phyloP scores from a whole-genome alignment of 257 asterid genomes.

The Anisodus acutangulus region DNA sequence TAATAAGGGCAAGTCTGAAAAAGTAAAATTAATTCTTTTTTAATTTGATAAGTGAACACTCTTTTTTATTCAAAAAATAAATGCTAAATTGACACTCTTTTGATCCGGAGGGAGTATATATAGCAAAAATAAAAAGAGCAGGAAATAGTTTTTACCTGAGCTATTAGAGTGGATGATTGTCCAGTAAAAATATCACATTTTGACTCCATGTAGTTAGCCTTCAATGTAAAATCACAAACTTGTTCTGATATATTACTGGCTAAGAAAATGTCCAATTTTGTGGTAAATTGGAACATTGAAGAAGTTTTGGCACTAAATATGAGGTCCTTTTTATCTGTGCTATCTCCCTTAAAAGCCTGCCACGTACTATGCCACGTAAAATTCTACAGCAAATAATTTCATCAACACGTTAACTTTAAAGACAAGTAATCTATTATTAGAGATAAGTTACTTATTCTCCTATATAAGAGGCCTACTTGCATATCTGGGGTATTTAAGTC shows the following conservation, averaged over 20 bases:
- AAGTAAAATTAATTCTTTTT: too few relatives aligned
- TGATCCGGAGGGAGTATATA: too few relatives aligned
- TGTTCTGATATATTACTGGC: slow-evolving; percentile 26
- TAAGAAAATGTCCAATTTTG: slow-evolving; percentile 22
- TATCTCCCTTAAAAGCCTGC: slow-evolving; percentile 33
- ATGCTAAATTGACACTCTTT: too few relatives aligned
- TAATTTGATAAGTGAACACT: too few relatives aligned
- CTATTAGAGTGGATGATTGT: neutral
- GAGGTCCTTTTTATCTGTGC: slow-evolving; percentile 15
- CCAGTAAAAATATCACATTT: neutral
- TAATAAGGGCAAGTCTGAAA: too few relatives aligned
- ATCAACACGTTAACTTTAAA: neutral
- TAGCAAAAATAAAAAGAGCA: neutral
- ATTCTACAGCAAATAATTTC: slow-evolving; percentile 18
- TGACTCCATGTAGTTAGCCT: neutral
- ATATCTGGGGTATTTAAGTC: too few relatives aligned
- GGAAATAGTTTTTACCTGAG: neutral
- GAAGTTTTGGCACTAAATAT: slow-evolving; percentile 24
- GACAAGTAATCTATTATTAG: too few relatives aligned
- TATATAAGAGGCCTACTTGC: too few relatives aligned
- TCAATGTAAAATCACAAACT: slow-evolving; percentile 21
- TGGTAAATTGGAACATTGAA: slow-evolving; percentile 20
- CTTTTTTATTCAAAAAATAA: too few relatives aligned
- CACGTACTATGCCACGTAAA: slow-evolving; percentile 27
- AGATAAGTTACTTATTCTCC: too few relatives aligned